Conservation (phyloP, 2,329 filamentous ascomycete species). For the Penicillium freii region DNA sequence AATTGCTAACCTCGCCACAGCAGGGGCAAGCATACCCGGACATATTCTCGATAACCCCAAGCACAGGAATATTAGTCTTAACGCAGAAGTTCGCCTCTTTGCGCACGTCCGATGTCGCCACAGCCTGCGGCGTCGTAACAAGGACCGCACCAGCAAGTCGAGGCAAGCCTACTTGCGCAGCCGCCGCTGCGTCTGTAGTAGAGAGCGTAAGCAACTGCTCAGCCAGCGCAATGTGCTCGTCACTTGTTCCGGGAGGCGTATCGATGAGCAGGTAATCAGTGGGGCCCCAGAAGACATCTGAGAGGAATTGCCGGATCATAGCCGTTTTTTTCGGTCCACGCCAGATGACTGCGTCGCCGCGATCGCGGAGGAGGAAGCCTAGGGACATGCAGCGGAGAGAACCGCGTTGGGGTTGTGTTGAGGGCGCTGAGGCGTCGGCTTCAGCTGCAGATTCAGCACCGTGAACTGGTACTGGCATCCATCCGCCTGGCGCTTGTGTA, state of each 20-base stretch:
- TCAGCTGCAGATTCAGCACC: constrained; percentile 43
- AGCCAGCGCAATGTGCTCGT: constrained; percentile 93
- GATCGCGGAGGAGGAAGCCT: constrained; percentile 78
- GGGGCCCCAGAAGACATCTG: constrained; percentile 81
- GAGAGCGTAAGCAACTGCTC: constrained; percentile 68
- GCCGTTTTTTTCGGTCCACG: constrained; percentile 97
- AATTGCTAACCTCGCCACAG: constrained; percentile 79
- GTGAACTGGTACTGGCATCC: constrained; percentile 86
- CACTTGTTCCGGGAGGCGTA: constrained; percentile 91
- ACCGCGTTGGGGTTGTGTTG: constrained; percentile 29
- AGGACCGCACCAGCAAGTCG: constrained; percentile 85
- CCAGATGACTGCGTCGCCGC: constrained; percentile 95
- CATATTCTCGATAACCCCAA: constrained; percentile 98
- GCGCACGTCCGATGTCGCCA: constrained; percentile 87
- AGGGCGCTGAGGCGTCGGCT: constrained; percentile 10
- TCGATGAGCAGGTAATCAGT: constrained; percentile 94
- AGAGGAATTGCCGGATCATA: constrained; percentile 95
- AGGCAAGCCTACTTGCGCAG: constrained; percentile 37
- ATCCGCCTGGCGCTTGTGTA: constrained; percentile 84
- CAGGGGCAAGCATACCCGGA: constrained; percentile 55
- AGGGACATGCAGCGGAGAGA: constrained; percentile 76
- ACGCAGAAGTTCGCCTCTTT: constrained; percentile 92
- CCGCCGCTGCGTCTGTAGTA: constrained; percentile 25
- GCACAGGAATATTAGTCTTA: constrained; percentile 74
- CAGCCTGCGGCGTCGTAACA: constrained; percentile 93